Percentiles rank a stretch among this genome's conserved stretches.
These are phyloP conservation scores for Microglena sp. DNA, from an alignment of 139 green algal species.

Conservation along the genomic window DNA sequence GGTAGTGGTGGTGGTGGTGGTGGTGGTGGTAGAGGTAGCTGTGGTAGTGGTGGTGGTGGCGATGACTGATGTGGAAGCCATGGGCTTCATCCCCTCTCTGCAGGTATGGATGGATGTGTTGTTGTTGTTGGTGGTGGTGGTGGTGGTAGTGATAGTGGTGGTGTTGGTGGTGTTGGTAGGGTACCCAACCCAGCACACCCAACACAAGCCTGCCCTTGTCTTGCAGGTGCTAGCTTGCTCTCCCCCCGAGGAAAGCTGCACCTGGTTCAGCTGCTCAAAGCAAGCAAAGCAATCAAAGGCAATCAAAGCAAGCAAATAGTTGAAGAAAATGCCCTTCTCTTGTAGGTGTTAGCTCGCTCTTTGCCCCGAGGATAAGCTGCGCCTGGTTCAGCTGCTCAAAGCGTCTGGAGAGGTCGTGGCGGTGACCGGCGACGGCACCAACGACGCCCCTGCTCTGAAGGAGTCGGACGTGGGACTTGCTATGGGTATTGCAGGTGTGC, in stretches of 20 bases:
- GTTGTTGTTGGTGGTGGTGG: too few relatives aligned
- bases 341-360: conserved; percentile 81
- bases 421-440: conserved; percentile 95
- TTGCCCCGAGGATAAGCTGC: conserved; percentile 90
- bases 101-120: too few relatives aligned
- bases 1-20: neutral
- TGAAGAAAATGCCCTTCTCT: neutral
- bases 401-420: conserved; percentile 86
- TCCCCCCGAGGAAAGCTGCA: neutral
- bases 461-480: conserved; percentile 92
- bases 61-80: too few relatives aligned
- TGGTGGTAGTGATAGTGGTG: too few relatives aligned
- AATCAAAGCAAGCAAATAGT: neutral
- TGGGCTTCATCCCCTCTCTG: too few relatives aligned
- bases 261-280: neutral
- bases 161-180: too few relatives aligned
- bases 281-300: neutral
- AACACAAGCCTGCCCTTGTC: too few relatives aligned
- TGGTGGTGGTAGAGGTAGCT: neutral
- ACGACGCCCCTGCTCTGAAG: conserved; percentile 94
- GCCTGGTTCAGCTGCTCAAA: conserved; percentile 78
- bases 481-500: conserved; percentile 87
- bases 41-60: neutral
- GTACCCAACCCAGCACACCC: too few relatives aligned
- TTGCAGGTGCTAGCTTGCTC: too few relatives aligned